Conservation (phyloP, 768 basidiomycete species). For the Bullera alba region DNA sequence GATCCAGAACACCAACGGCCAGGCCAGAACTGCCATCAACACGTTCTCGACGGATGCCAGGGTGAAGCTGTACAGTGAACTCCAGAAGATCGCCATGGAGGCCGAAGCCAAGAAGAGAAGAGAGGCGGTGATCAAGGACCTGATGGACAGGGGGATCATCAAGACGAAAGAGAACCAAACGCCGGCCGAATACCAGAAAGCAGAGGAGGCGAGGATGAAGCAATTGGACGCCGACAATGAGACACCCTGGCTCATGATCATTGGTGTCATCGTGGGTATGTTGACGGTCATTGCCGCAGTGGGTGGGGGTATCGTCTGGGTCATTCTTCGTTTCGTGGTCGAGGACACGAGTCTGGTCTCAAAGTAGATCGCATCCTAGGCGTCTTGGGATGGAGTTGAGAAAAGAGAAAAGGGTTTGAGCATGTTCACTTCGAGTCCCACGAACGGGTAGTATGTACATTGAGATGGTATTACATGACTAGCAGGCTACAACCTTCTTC, state of each 20-base stretch:
- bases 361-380: too few species aligned
- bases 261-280: constrained; percentile 20
- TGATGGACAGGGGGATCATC: constrained; percentile 46
- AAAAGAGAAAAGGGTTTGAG: too few species aligned
- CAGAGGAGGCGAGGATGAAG: constrained; percentile 12
- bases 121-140: constrained; percentile 49
- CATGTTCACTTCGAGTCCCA: too few species aligned
- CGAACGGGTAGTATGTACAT: too few species aligned
- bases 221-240: constrained; percentile 8
- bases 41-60: constrained; percentile 43
- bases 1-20: constrained; percentile 19
- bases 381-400: too few species aligned
- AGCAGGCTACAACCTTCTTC: too few species aligned
- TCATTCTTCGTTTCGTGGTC: constrained; percentile 19
- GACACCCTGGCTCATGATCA: constrained; percentile 16
- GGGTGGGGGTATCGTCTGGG: constrained; percentile 17
- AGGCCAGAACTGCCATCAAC: constrained; percentile 30
- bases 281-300: constrained; percentile 22
- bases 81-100: constrained; percentile 31
- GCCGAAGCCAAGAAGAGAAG: constrained; percentile 16
- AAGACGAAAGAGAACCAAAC: constrained; percentile 32
- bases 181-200: constrained; percentile 17
- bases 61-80: constrained; percentile 34
- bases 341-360: not conserved
- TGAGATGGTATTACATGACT: too few species aligned